These are phyloP conservation scores for Fusarium sp. DNA, from an alignment of 2,329 filamentous ascomycete genomes.

Conservation along the genomic window DNA sequence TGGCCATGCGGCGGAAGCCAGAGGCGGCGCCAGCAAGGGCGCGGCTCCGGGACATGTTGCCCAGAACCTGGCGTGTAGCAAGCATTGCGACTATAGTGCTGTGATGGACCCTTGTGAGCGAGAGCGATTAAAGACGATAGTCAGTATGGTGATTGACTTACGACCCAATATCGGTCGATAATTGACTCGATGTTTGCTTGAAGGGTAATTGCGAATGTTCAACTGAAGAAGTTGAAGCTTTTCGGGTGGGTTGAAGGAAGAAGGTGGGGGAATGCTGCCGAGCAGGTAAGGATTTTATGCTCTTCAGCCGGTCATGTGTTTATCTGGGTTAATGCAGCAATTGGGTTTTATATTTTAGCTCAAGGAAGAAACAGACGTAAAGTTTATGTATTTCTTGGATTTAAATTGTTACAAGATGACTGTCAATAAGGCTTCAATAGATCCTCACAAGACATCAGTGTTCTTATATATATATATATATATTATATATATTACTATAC, in stretches of 20 bases:
- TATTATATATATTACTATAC: not conserved
- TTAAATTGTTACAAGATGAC: not conserved
- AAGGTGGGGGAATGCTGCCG: constrained; percentile 6
- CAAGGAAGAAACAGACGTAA: not conserved
- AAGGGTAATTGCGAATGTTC: constrained; percentile 3
- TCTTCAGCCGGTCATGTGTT: constrained; percentile 6
- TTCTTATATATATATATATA: not conserved
- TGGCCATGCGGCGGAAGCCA: constrained; percentile 80
- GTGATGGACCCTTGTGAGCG: not conserved
- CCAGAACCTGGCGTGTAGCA: constrained; percentile 78
- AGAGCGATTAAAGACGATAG: not conserved
- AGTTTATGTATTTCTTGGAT: not conserved
- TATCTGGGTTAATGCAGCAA: constrained; percentile 9
- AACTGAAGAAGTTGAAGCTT: constrained; percentile 8
- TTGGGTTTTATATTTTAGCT: constrained; percentile 3
- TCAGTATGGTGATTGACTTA: not conserved
- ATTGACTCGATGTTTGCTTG: constrained; percentile 3
- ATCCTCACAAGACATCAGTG: not conserved
- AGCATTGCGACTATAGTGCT: constrained; percentile 63
- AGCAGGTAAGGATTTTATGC: constrained; percentile 8
- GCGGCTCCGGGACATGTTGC: constrained; percentile 72
- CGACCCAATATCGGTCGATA: constrained; percentile 3
- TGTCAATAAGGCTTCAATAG: not conserved
- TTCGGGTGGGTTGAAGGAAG: constrained; percentile 8
- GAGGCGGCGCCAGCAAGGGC: constrained; percentile 67